phyloP scores from a whole-genome alignment of 176 grass and related monocot species.

The Triticum dicoccoides region DNA sequence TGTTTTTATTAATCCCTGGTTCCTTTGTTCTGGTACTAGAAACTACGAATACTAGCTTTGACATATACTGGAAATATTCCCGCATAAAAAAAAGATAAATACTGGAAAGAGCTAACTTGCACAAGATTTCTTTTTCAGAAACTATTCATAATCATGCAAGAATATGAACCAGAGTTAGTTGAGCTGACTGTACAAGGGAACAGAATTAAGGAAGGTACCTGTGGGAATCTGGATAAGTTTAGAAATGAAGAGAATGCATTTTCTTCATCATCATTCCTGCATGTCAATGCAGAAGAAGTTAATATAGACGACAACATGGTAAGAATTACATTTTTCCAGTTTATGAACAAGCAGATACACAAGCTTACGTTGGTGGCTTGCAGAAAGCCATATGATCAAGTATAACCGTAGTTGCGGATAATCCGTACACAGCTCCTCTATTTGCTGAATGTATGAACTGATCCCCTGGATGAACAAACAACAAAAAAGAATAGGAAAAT shows the following conservation, averaged over 20 bases:
- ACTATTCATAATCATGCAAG: conserved; percentile 2
- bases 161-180: neutral
- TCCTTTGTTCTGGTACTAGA: neutral
- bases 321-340: neutral
- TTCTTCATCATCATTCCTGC: conserved; percentile 68
- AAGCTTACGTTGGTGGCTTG: conserved; percentile 69
- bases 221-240: conserved; percentile 73
- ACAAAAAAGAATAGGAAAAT: neutral
- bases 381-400: conserved; percentile 93
- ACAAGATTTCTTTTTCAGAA: neutral
- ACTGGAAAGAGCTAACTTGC: neutral
- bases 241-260: conserved; percentile 60
- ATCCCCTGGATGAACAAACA: conserved; percentile 50
- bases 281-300: conserved; percentile 20
- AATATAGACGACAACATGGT: neutral
- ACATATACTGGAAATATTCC: neutral
- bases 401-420: conserved; percentile 68
- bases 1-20: neutral
- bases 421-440: conserved; percentile 70
- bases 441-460: conserved; percentile 56
- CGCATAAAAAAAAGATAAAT: neutral
- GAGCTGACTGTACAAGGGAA: neutral
- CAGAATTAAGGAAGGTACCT: conserved; percentile 41
- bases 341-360: neutral
- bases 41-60: neutral